Evolutionary conservation across 148 eudicot species (phyloP), one percentile per base, ranked within the genome.

Genomic region (Diospyros lotus): DNA sequence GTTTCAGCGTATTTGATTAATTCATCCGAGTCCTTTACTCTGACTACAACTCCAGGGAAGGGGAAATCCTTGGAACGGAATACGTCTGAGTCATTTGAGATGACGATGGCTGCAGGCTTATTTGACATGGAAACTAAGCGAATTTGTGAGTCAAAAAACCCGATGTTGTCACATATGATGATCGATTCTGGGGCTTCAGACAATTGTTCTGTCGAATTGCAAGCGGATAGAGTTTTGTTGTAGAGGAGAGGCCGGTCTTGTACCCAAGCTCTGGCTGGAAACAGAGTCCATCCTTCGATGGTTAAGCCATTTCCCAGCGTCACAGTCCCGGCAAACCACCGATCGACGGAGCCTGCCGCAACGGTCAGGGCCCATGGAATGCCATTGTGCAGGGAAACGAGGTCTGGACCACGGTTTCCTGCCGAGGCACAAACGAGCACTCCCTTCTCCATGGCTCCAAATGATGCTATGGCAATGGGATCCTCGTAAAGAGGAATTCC

Each of bases 261-360:
- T 4, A 82, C 72, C 6, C 66, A 38, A n/a, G 74, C 86, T 43
- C 41, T 68, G 53, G 65, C 83, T 12, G 86, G 86, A 41, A 73
- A 80, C 78, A 67, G 53, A 14, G 75, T 52, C 77, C 79, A 77
- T n/a, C 81, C 81, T 0, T 64, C 73, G 69, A 77, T 67, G 46
- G 52, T 60, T 14, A 52, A 1, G 9, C 80, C 79, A 45, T 80
- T 80, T 7, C 83, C 86, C 3, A 84, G 78, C 13, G 74, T 75
- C 53, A 84, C 18, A 4, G 41, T 78, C 18, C 83, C 86, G 2
- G 67, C n/a, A 38, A 64, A 64, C 1, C 46, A 64, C 2, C 46
- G 44, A 10, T 64, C 67, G 3, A 64, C 10, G 18, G 18, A 46
- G 2, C 75, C 68, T 3, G 67, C 75, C 38, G 65, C 75, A 3